Evolutionary conservation across 2,329 filamentous ascomycete species (phyloP).

Genomic region (Chrysoporthe deuterocubensis): DNA sequence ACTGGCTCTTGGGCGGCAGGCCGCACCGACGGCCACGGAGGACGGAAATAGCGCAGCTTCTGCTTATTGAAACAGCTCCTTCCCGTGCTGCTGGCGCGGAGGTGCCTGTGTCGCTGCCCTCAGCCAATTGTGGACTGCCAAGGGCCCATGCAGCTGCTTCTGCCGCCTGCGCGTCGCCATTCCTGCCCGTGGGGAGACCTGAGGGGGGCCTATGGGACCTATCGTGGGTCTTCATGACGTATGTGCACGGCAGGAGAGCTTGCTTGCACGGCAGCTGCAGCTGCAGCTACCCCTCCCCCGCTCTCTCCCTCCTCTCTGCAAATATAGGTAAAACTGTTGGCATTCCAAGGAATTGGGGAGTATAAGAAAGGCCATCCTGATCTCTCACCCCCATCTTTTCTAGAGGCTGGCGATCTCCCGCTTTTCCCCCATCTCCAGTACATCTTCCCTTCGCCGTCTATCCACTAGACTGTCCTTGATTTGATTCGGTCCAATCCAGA

Average conservation of each 20-base stretch:
- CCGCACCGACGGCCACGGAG: not conserved
- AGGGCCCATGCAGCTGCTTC: constrained; percentile 8
- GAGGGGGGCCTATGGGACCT: not conserved
- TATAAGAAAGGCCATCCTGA: not conserved
- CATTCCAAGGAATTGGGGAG: not conserved
- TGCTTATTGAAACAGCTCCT: constrained; percentile 11
- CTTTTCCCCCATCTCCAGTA: not conserved
- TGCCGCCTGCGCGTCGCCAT: not conserved
- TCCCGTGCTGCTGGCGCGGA: not conserved
- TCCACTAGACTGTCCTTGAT: not conserved
- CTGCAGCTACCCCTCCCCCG: constrained; percentile 21
- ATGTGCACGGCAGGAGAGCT: not conserved
- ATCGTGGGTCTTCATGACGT: constrained; percentile 13
- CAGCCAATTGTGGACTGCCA: constrained; percentile 18
- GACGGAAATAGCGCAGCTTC: constrained; percentile 9
- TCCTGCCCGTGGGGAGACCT: not conserved
- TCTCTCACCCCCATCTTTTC: not conserved
- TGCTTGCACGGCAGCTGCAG: not conserved
- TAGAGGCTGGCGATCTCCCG: not conserved
- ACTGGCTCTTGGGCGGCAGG: not conserved
- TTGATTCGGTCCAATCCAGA: constrained; percentile 9
- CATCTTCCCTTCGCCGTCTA: constrained; percentile 5
- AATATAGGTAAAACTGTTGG: constrained; percentile 14
- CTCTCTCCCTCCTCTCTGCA: not conserved
- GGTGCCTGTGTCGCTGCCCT: not conserved